These are phyloP conservation scores for Colletotrichum chrysophilum DNA, from an alignment of 2,329 filamentous ascomycete genomes.

Conservation along the genomic window DNA sequence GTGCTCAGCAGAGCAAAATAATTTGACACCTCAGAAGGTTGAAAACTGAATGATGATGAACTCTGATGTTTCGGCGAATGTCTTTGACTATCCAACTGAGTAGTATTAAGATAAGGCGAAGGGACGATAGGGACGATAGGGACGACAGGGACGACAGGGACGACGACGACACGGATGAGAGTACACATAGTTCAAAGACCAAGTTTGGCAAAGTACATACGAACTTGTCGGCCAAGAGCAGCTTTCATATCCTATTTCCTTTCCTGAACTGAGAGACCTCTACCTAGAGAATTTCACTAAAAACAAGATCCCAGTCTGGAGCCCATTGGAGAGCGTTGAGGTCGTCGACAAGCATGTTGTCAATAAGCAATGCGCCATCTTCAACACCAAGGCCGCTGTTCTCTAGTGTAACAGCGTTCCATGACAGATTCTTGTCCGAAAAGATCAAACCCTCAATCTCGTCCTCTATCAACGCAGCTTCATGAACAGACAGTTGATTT, in stretches of 20 bases:
- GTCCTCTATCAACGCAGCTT: neutral
- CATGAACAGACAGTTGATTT: neutral
- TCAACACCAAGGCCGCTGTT: neutral
- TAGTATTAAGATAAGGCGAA: too few species aligned
- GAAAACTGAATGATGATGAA: too few species aligned
- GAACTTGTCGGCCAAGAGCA: too few species aligned
- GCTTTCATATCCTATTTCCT: too few species aligned
- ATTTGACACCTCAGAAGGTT: too few species aligned
- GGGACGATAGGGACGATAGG: too few species aligned
- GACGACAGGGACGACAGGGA: too few species aligned
- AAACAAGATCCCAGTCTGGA: neutral
- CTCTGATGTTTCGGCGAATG: too few species aligned
- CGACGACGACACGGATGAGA: too few species aligned
- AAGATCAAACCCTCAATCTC: neutral
- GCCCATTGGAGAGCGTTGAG: neutral
- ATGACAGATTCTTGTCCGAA: neutral
- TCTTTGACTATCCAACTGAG: rapidly evolving
- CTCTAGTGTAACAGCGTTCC: neutral
- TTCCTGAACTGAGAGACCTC: too few species aligned
- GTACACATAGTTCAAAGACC: too few species aligned
- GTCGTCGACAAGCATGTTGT: neutral
- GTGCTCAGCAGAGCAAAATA: rapidly evolving
- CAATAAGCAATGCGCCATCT: neutral
- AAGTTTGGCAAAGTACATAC: too few species aligned
- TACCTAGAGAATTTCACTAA: neutral